phyloP scores from a whole-genome alignment of 805 yeast species.

The Huiozyma sinensis region DNA sequence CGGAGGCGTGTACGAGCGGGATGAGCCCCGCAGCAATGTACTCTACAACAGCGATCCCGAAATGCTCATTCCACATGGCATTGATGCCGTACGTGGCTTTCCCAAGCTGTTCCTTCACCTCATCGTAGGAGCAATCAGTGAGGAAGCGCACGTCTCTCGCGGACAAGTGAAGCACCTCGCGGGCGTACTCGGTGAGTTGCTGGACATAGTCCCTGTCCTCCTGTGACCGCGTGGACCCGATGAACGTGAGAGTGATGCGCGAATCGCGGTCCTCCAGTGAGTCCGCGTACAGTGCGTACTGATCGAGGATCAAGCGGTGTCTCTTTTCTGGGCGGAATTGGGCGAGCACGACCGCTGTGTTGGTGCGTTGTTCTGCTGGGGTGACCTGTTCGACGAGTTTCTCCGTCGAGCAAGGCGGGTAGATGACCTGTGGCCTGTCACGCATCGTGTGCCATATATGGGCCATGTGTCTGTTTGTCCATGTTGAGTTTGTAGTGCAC shows the following conservation, averaged over 20 bases:
- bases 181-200: slow-evolving; percentile 35
- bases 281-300: slow-evolving; percentile 48
- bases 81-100: slow-evolving; percentile 69
- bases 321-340: slow-evolving; percentile 95
- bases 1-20: slow-evolving; percentile 88
- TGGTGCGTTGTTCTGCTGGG: slow-evolving; percentile 19
- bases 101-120: slow-evolving; percentile 43
- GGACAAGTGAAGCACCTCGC: slow-evolving; percentile 32
- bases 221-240: slow-evolving; percentile 74
- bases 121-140: slow-evolving; percentile 63
- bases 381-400: slow-evolving; percentile 27
- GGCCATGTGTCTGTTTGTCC: slow-evolving; percentile 76
- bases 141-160: slow-evolving; percentile 39
- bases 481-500: slow-evolving; percentile 72
- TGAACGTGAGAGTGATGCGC: slow-evolving; percentile 42
- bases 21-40: slow-evolving; percentile 76
- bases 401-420: slow-evolving; percentile 86
- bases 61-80: slow-evolving; percentile 99
- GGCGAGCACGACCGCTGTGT: slow-evolving; percentile 43
- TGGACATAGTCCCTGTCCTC: slow-evolving; percentile 54
- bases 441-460: slow-evolving; percentile 47
- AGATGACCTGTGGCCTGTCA: slow-evolving; percentile 37
- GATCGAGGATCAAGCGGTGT: slow-evolving; percentile 56
- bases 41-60: slow-evolving; percentile 95
- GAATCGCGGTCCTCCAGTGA: background rate